Conservation (phyloP, 2,329 filamentous ascomycete species). For the Arthrinium puccinioides region DNA sequence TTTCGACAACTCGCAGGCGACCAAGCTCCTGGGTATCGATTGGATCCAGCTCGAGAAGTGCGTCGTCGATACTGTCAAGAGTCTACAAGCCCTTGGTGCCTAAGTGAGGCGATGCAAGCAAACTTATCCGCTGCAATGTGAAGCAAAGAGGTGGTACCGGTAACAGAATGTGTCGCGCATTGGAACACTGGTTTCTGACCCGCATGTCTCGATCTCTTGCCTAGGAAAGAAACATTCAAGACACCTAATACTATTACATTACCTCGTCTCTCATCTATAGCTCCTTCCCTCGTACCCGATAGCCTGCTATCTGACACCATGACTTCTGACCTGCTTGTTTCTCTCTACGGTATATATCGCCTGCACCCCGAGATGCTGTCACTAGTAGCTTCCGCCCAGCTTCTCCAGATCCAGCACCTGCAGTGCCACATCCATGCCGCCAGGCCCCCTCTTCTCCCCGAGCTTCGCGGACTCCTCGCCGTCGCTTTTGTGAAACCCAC, state of each 20-base stretch:
- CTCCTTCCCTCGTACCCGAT: neutral
- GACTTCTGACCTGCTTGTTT: no score
- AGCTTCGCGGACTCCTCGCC: constrained; percentile 4
- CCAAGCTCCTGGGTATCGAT: constrained; percentile 53
- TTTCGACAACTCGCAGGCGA: constrained; percentile 52
- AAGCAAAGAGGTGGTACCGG: no score
- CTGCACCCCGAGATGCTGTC: neutral
- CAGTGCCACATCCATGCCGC: constrained; percentile 6
- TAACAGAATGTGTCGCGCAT: no score
- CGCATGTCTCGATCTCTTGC: no score
- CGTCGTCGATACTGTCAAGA: constrained; percentile 57
- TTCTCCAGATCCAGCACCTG: constrained; percentile 18
- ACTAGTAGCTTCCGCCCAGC: constrained; percentile 15
- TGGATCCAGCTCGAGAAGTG: constrained; percentile 56
- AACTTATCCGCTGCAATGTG: no score
- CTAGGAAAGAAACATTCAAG: neutral
- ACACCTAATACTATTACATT: constrained; percentile 1
- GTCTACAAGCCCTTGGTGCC: constrained; percentile 42
- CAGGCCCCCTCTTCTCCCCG: constrained; percentile 8
- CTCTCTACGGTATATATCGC: no score
- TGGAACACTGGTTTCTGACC: no score
- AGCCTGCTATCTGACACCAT: neutral
- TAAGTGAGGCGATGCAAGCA: constrained; percentile 7
- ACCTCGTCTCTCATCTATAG: neutral
- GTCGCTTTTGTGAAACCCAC: constrained; percentile 1